These are phyloP conservation scores for Russula sp. DNA, from an alignment of 768 basidiomycete species.

Conservation along the genomic window DNA sequence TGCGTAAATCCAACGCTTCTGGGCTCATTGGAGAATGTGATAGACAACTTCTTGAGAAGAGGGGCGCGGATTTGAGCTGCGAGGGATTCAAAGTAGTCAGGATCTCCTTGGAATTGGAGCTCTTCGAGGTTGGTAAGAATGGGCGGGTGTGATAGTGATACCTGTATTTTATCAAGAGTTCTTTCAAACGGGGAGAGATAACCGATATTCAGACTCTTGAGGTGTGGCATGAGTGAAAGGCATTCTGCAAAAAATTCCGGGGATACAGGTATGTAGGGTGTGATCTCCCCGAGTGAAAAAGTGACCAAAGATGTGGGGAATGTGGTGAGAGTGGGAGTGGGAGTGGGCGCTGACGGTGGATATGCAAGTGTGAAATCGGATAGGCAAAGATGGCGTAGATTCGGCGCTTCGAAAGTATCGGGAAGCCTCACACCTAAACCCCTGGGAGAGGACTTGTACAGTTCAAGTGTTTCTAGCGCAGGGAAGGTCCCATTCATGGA, in stretches of 20 bases:
- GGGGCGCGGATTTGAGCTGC: background rate
- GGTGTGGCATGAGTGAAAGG: too few relatives aligned
- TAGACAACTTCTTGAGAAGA: background rate
- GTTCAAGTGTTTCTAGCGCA: background rate
- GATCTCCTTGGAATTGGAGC: background rate
- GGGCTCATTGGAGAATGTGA: background rate
- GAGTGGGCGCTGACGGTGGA: too few relatives aligned
- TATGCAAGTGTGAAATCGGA: background rate
- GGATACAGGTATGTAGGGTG: too few relatives aligned
- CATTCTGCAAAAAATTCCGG: too few relatives aligned
- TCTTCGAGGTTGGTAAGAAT: background rate
- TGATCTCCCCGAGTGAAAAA: background rate
- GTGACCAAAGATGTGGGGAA: background rate
- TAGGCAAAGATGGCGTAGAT: background rate
- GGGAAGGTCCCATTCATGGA: background rate
- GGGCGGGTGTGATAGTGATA: background rate
- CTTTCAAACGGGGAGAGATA: too few relatives aligned
- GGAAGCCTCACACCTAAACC: background rate
- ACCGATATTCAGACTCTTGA: too few relatives aligned
- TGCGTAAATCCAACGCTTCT: background rate
- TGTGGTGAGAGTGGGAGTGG: background rate
- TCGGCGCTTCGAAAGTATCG: background rate
- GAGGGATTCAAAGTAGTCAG: background rate
- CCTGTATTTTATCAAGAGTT: too few relatives aligned
- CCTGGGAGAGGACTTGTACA: background rate